Conservation (phyloP, 2,329 filamentous ascomycete species). For the Blastomyces emzantsi region DNA sequence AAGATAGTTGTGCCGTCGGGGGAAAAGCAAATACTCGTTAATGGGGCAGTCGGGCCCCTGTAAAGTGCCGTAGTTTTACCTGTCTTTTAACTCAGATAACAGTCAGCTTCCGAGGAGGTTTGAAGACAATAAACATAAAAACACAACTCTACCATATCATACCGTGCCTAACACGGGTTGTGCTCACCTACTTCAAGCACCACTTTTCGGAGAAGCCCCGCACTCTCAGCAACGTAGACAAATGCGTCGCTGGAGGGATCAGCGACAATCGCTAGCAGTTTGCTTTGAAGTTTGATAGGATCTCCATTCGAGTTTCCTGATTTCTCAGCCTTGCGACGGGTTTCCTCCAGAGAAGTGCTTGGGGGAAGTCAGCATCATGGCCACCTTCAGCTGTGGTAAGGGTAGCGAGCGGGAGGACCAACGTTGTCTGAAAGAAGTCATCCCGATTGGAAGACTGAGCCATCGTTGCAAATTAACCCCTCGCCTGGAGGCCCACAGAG, state of each 20-base stretch:
- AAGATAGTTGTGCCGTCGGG: slow-evolving; percentile 54
- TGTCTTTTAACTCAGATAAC: slow-evolving; percentile 27
- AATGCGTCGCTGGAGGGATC: slow-evolving; percentile 56
- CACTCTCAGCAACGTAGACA: slow-evolving; percentile 77
- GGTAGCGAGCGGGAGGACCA: slow-evolving; percentile 28
- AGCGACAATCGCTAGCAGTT: slow-evolving; percentile 64
- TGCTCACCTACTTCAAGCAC: slow-evolving; percentile 60
- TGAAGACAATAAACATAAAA: slow-evolving; percentile 7
- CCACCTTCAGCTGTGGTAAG: background rate
- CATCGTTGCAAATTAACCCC: slow-evolving; percentile 30
- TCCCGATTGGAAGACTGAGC: slow-evolving; percentile 64
- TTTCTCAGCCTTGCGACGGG: slow-evolving; percentile 58
- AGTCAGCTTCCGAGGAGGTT: slow-evolving; percentile 12
- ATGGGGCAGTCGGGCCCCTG: slow-evolving; percentile 66
- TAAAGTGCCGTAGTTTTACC: slow-evolving; percentile 45
- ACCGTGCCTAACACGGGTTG: background rate
- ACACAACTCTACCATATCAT: slow-evolving; percentile 13
- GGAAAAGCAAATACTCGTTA: slow-evolving; percentile 66
- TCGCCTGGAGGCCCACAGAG: background rate
- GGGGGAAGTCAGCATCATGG: slow-evolving; percentile 10
- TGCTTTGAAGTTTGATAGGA: slow-evolving; percentile 72
- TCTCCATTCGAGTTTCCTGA: slow-evolving; percentile 74
- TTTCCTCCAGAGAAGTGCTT: slow-evolving; percentile 43
- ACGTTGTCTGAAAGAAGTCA: slow-evolving; percentile 93
- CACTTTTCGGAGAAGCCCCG: slow-evolving; percentile 67